Conservation (phyloP, 176 grass and related monocot genomes). For the Triticum timopheevii region DNA sequence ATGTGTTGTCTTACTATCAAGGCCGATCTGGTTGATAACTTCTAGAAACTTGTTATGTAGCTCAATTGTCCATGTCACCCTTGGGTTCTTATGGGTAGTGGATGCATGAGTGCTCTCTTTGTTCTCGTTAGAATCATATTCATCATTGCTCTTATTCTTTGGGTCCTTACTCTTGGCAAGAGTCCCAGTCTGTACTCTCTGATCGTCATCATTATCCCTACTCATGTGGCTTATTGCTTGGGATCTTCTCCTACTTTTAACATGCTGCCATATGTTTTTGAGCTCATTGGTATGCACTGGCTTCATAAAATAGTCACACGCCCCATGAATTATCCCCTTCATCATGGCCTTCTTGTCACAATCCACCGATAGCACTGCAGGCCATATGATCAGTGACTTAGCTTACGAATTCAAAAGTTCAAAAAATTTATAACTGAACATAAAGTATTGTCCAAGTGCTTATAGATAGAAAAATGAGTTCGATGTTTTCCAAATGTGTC, state of each 20-base stretch:
- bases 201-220: not conserved
- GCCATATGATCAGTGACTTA: not conserved
- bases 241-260: not conserved
- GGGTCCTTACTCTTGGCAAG: slow-evolving; percentile 7
- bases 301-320: not conserved
- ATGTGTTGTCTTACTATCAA: slow-evolving; percentile 50
- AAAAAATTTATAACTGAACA: not conserved
- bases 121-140: slow-evolving; percentile 1
- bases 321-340: not conserved
- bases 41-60: slow-evolving; percentile 60
- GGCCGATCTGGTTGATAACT: slow-evolving; percentile 41
- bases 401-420: not conserved
- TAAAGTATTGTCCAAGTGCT: not conserved
- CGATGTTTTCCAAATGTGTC: not conserved
- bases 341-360: not conserved
- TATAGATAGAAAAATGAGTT: not conserved
- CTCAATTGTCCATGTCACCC: slow-evolving; percentile 48
- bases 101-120: not conserved
- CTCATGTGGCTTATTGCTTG: not conserved
- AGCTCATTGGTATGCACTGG: not conserved
- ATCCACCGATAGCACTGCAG: not conserved
- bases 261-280: not conserved
- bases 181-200: not conserved
- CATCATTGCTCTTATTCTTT: slow-evolving; percentile 16
- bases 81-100: slow-evolving; percentile 32